Evolutionary conservation across 1,139 yeast genomes (phyloP).

Genomic region (Suhomyces terraborum): DNA sequence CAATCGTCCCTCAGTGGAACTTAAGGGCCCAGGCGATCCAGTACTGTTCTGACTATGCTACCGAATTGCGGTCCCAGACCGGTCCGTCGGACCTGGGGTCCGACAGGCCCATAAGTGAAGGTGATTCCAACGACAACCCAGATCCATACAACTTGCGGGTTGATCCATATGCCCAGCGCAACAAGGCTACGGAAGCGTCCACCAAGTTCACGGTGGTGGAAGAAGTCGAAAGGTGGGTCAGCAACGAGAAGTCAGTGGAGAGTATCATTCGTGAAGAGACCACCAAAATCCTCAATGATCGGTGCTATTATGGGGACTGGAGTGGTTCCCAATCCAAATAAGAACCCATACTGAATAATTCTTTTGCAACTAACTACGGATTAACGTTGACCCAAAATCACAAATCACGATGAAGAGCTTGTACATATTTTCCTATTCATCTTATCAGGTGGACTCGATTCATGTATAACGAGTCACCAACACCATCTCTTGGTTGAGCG

Average conservation of each 20-base stretch:
- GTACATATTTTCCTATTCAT: no score
- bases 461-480: no score
- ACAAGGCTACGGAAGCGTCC: conserved; percentile 25
- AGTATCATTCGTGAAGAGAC: conserved; percentile 39
- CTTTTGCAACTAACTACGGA: no score
- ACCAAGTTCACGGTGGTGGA: conserved; percentile 31
- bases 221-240: conserved; percentile 39
- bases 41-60: conserved; percentile 35
- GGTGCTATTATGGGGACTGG: conserved; percentile 44
- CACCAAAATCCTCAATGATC: conserved; percentile 34
- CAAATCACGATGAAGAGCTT: no score
- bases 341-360: no score
- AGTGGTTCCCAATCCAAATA: background rate
- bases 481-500: no score
- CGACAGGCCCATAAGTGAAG: background rate
- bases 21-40: conserved; percentile 32
- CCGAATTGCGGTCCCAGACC: conserved; percentile 20
- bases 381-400: no score
- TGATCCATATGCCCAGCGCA: conserved; percentile 44
- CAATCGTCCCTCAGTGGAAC: conserved; percentile 42
- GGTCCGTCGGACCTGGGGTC: background rate
- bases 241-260: conserved; percentile 39
- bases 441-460: no score
- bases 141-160: conserved; percentile 30
- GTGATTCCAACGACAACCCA: background rate